A percentile compares a stretch with the other conserved stretches of the same genome.
These are phyloP conservation scores for Colletotrichum zoysiae DNA, from an alignment of 2,329 filamentous ascomycete species.

Conservation along the genomic window DNA sequence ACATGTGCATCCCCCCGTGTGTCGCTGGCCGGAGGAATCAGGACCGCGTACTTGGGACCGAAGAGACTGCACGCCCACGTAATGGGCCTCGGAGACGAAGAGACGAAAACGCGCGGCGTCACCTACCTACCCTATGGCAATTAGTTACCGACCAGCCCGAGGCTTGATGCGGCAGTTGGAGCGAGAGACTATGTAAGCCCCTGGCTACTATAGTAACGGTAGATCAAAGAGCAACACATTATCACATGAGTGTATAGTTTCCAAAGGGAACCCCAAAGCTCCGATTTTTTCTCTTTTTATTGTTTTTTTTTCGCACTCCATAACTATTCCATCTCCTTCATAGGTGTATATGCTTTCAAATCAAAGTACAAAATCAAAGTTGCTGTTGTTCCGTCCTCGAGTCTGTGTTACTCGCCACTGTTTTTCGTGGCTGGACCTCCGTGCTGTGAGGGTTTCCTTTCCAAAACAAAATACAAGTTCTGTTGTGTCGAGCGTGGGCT, in stretches of 20 bases:
- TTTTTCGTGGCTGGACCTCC: neutral
- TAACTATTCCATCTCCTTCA: neutral
- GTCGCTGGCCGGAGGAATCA: too few species aligned
- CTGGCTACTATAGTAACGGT: neutral
- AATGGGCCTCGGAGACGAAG: too few species aligned
- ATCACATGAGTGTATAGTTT: neutral
- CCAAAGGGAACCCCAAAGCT: neutral
- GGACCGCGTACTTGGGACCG: too few species aligned
- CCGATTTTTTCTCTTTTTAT: neutral
- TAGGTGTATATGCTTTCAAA: neutral
- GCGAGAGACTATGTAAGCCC: neutral
- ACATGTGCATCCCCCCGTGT: too few species aligned
- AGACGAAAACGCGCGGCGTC: too few species aligned
- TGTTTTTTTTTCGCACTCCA: neutral
- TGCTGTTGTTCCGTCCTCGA: constrained; percentile 20
- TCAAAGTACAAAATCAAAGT: constrained; percentile 12
- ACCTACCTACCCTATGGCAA: too few species aligned
- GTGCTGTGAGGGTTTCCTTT: constrained; percentile 17
- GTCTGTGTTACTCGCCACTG: constrained; percentile 14
- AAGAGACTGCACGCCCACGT: too few species aligned
- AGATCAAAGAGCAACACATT: neutral
- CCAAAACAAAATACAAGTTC: constrained; percentile 25
- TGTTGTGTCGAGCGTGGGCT: constrained; percentile 24
- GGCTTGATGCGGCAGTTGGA: neutral
- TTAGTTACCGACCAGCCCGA: neutral